Evolutionary conservation across 805 yeast genomes (phyloP).

Genomic region (Saccharomycopsis amapae): DNA sequence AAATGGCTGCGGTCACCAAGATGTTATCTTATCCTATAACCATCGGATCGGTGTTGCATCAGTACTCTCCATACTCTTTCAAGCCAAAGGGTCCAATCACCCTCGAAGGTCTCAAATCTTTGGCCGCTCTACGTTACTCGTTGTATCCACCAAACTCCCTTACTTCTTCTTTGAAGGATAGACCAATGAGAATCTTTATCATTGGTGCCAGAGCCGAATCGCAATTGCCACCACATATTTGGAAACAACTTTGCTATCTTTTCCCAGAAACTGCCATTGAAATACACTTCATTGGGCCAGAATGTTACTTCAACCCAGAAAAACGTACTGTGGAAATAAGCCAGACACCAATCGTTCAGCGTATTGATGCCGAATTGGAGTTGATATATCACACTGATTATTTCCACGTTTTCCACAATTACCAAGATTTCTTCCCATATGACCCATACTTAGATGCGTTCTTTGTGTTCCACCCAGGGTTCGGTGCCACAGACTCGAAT

Average conservation of each 20-base stretch:
- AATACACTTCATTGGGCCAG: constrained; percentile 91
- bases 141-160: constrained; percentile 65
- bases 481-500: constrained; percentile 71
- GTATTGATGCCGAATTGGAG: constrained; percentile 66
- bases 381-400: constrained; percentile 82
- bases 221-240: constrained; percentile 86
- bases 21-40: constrained; percentile 91
- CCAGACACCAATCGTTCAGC: constrained; percentile 60
- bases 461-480: constrained; percentile 93
- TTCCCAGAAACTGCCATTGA: constrained; percentile 81
- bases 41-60: constrained; percentile 75
- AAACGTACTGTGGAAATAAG: constrained; percentile 52
- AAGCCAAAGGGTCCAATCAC: constrained; percentile 84
- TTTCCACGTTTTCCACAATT: constrained; percentile 85
- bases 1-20: constrained; percentile 90
- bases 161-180: constrained; percentile 51
- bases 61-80: constrained; percentile 74
- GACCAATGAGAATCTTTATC: constrained; percentile 84
- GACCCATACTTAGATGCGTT: constrained; percentile 94
- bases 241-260: constrained; percentile 86
- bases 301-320: constrained; percentile 69
- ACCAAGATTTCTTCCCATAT: constrained; percentile 93
- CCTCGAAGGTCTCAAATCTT: constrained; percentile 85
- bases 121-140: constrained; percentile 88
- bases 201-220: constrained; percentile 92